A percentile compares a stretch with the other conserved stretches of the same genome.
These are phyloP conservation scores for Gynochthodes officinalis DNA, from an alignment of 257 asterid genomes.

Conservation along the genomic window DNA sequence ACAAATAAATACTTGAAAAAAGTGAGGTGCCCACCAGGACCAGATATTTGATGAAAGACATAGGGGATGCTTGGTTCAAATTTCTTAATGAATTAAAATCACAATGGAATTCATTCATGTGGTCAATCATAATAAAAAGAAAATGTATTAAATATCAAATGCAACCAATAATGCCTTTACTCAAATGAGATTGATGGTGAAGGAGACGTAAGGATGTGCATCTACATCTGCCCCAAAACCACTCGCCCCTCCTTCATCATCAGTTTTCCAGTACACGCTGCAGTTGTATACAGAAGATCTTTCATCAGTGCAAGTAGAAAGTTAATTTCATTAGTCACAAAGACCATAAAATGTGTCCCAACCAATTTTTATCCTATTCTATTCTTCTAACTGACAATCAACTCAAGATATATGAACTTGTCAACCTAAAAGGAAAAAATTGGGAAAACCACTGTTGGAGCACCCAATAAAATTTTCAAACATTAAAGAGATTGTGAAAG, in stretches of 20 bases:
- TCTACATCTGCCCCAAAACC: constrained; percentile 70
- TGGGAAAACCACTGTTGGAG: neutral
- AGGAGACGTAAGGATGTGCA: constrained; percentile 78
- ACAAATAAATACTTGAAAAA: too few relatives aligned
- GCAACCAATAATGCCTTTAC: constrained; percentile 9
- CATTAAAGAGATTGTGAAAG: neutral
- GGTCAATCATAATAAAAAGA: too few relatives aligned
- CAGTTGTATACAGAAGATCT: constrained; percentile 23
- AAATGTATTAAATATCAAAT: neutral
- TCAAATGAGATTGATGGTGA: constrained; percentile 81
- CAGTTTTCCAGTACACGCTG: constrained; percentile 87
- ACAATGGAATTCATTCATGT: too few relatives aligned
- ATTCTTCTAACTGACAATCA: too few relatives aligned
- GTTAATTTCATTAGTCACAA: neutral
- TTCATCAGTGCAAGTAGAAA: neutral
- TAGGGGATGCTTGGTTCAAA: too few relatives aligned
- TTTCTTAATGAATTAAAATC: too few relatives aligned
- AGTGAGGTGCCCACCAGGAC: too few relatives aligned
- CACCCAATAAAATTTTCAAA: neutral
- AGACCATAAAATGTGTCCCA: constrained; percentile 1
- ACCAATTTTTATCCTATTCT: too few relatives aligned
- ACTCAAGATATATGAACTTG: neutral
- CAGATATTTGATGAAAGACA: too few relatives aligned
- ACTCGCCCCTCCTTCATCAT: constrained; percentile 71
- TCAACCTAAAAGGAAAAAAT: neutral